Evolutionary conservation across 768 basidiomycete species (phyloP).

Genomic region (Termitomyces sp.): DNA sequence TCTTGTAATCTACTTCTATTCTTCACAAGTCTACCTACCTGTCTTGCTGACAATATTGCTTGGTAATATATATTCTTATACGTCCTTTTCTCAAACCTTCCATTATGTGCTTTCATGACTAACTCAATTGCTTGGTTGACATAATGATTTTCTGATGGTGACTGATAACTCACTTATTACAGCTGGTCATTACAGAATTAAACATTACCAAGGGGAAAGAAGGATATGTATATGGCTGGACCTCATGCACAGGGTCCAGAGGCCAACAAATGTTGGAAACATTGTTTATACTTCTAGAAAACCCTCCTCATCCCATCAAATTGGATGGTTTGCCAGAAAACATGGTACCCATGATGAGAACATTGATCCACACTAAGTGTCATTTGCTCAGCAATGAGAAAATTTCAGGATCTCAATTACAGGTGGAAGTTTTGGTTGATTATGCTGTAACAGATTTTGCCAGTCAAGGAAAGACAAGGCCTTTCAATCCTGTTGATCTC

Average conservation of each 20-base stretch:
- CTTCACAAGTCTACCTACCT: no score
- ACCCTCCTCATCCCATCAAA: conserved; percentile 19
- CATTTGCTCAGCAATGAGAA: not conserved
- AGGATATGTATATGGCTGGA: conserved; percentile 17
- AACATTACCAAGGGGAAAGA: conserved; percentile 34
- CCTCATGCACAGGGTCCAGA: not conserved
- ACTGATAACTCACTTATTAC: no score
- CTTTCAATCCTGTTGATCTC: no score
- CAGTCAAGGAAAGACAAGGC: no score
- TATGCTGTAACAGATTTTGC: conserved; percentile 26
- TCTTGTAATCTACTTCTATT: no score
- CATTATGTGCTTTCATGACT: no score
- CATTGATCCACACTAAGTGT: not conserved
- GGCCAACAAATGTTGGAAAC: conserved; percentile 19
- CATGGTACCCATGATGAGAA: conserved; percentile 22
- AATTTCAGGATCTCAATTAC: not conserved
- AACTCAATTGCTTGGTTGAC: no score
- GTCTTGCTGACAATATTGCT: no score
- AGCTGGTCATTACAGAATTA: conserved; percentile 2
- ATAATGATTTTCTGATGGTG: no score
- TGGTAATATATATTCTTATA: no score
- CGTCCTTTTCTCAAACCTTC: not conserved
- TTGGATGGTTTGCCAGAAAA: conserved; percentile 24
- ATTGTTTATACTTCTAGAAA: conserved; percentile 23
- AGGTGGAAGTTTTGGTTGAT: not conserved